These are phyloP conservation scores for Beauveria sp. DNA, from an alignment of 2,329 filamentous ascomycete genomes.

Conservation along the genomic window DNA sequence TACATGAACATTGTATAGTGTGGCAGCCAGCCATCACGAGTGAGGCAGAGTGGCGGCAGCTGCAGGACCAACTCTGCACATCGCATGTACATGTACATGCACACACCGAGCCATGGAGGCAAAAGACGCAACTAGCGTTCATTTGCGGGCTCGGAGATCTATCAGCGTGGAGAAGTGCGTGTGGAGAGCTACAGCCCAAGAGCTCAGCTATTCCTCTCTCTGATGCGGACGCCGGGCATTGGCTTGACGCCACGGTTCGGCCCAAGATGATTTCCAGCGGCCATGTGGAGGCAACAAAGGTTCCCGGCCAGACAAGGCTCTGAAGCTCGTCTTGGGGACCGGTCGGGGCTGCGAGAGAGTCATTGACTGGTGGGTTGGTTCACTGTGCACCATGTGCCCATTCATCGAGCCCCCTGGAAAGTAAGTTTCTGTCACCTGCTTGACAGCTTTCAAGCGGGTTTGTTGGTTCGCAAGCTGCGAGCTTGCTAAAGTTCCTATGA, in stretches of 20 bases:
- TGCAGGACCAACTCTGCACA: not conserved
- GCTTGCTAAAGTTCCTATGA: not conserved
- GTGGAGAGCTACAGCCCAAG: not conserved
- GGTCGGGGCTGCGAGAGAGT: not conserved
- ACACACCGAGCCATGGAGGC: not conserved
- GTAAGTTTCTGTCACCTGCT: not conserved
- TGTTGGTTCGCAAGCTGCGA: not conserved
- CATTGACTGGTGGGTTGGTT: not conserved
- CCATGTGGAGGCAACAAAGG: not conserved
- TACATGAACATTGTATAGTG: not conserved
- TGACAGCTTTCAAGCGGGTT: not conserved
- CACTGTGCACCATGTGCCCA: too few species aligned
- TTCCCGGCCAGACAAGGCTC: conserved; percentile 1
- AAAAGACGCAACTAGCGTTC: not conserved
- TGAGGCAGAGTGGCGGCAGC: not conserved
- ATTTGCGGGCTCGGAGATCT: conserved; percentile 4
- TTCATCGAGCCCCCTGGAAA: too few species aligned
- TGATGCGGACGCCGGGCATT: not conserved
- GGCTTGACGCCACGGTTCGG: not conserved
- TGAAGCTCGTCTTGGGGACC: not conserved
- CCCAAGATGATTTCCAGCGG: not conserved
- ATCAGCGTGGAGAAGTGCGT: not conserved
- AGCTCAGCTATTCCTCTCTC: not conserved
- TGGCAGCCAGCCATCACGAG: not conserved
- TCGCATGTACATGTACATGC: not conserved